A percentile compares a stretch with the other conserved stretches of the same genome.
Evolutionary conservation across 1,284 basidiomycete genomes (phyloP).

Genomic region (Ustilago curta): DNA sequence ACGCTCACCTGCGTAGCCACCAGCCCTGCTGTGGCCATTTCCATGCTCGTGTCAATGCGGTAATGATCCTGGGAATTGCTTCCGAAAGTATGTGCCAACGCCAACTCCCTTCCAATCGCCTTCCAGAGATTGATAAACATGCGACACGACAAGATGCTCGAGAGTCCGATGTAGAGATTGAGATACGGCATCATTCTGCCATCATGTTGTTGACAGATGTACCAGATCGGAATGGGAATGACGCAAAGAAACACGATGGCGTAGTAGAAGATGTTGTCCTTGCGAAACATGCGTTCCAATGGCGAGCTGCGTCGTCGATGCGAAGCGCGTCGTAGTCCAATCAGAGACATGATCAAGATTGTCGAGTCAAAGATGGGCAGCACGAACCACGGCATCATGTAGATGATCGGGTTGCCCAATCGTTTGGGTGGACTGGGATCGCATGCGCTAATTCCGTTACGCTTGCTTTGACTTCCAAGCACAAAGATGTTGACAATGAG

Average conservation of each 20-base stretch:
- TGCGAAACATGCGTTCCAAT: constrained; percentile 47
- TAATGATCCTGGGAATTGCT: constrained; percentile 35
- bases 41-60: constrained; percentile 32
- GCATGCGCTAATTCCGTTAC: constrained; percentile 48
- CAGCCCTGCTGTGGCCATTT: constrained; percentile 27
- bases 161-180: constrained; percentile 48
- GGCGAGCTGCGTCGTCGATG: constrained; percentile 42
- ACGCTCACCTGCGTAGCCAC: constrained; percentile 21
- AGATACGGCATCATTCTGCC: constrained; percentile 51
- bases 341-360: constrained; percentile 41
- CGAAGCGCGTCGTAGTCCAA: constrained; percentile 40
- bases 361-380: constrained; percentile 52
- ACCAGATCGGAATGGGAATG: constrained; percentile 51
- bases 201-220: constrained; percentile 33
- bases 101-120: constrained; percentile 49
- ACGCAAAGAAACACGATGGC: constrained; percentile 46
- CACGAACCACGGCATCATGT: constrained; percentile 50
- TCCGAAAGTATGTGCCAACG: constrained; percentile 43
- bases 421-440: constrained; percentile 30
- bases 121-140: constrained; percentile 56
- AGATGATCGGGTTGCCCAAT: constrained; percentile 29
- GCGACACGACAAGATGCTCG: constrained; percentile 47
- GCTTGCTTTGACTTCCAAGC: constrained; percentile 38
- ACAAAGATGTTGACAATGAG: constrained; percentile 43
- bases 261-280: constrained; percentile 54